A percentile compares a stretch with the other conserved stretches of the same genome.
phyloP scores from a whole-genome alignment of 768 basidiomycete genomes.

The Mycena epipterygia region DNA sequence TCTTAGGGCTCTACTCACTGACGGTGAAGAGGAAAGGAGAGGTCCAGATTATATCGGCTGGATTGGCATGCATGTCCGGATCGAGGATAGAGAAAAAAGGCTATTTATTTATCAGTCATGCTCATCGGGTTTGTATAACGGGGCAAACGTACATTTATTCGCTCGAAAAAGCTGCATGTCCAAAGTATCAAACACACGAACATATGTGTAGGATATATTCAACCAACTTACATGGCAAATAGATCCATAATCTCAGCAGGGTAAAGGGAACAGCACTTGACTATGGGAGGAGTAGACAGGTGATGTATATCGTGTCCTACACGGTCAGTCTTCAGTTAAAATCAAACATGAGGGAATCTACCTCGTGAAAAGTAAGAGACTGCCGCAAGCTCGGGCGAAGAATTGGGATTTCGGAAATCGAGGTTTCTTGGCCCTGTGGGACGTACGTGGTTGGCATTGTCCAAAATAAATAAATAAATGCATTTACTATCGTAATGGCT shows the following conservation, averaged over 20 bases:
- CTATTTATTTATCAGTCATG: slow-evolving; percentile 52
- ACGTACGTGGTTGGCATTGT: neutral
- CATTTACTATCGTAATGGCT: slow-evolving; percentile 39
- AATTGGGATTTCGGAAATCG: slow-evolving; percentile 41
- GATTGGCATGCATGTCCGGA: slow-evolving; percentile 63
- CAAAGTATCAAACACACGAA: neutral
- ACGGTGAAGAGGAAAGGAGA: slow-evolving; percentile 74
- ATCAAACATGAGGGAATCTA: slow-evolving; percentile 33
- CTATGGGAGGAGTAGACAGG: slow-evolving; percentile 57
- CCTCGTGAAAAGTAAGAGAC: slow-evolving; percentile 51
- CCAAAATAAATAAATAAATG: slow-evolving; percentile 9
- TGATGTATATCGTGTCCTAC: slow-evolving; percentile 20
- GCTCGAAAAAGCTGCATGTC: slow-evolving; percentile 61
- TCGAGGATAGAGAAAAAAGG: slow-evolving; percentile 73
- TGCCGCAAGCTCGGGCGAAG: slow-evolving; percentile 54
- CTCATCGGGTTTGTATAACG: slow-evolving; percentile 8
- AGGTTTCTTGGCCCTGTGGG: slow-evolving; percentile 1
- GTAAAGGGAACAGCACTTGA: slow-evolving; percentile 62
- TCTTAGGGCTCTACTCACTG: slow-evolving; percentile 53
- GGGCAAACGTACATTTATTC: slow-evolving; percentile 60
- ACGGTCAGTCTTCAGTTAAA: slow-evolving; percentile 26
- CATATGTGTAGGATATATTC: neutral
- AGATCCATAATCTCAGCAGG: slow-evolving; percentile 65
- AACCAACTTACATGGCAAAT: slow-evolving; percentile 62
- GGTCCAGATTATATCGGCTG: slow-evolving; percentile 64